A percentile compares a stretch with the other conserved stretches of the same genome.
These are phyloP conservation scores for Blastobotrys ciferrii DNA, from an alignment of 1,139 yeast genomes.

Conservation along the genomic window DNA sequence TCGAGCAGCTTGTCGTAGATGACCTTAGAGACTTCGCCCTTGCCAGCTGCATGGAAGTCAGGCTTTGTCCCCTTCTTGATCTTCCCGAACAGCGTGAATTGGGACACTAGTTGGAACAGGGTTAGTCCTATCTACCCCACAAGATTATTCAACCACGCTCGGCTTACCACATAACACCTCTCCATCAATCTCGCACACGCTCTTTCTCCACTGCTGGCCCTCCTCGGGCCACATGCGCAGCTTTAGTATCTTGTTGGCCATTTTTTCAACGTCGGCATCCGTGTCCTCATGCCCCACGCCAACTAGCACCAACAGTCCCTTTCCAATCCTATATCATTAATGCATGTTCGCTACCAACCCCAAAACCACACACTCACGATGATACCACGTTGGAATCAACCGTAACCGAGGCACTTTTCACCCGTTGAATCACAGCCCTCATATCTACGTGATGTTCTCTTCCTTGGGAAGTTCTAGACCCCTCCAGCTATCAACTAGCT, in stretches of 20 bases:
- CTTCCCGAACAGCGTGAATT: conserved; percentile 82
- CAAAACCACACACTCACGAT: conserved; percentile 45
- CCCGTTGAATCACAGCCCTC: conserved; percentile 89
- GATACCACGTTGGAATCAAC: conserved; percentile 73
- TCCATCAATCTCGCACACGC: conserved; percentile 51
- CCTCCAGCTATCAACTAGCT: too few relatives aligned
- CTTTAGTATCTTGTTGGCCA: conserved; percentile 64
- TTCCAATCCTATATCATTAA: conserved; percentile 48
- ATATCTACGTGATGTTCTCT: conserved; percentile 41
- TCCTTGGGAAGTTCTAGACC: not conserved
- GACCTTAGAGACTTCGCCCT: conserved; percentile 64
- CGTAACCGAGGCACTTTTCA: conserved; percentile 79
- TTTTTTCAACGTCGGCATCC: conserved; percentile 61
- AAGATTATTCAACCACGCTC: not conserved
- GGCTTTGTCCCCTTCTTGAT: conserved; percentile 90
- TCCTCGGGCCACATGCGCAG: conserved; percentile 72
- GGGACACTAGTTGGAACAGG: conserved; percentile 55
- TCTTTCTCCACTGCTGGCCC: conserved; percentile 59
- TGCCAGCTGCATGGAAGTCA: conserved; percentile 87
- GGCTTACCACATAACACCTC: conserved; percentile 50
- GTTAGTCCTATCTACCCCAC: not conserved
- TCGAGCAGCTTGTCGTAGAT: conserved; percentile 63
- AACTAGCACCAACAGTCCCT: conserved; percentile 76
- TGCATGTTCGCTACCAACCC: not conserved
- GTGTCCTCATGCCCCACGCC: conserved; percentile 83